Percentiles rank a stretch among this genome's conserved stretches.
Conservation (phyloP, 2,329 filamentous ascomycete species). For the Alternaria tenuissima region DNA sequence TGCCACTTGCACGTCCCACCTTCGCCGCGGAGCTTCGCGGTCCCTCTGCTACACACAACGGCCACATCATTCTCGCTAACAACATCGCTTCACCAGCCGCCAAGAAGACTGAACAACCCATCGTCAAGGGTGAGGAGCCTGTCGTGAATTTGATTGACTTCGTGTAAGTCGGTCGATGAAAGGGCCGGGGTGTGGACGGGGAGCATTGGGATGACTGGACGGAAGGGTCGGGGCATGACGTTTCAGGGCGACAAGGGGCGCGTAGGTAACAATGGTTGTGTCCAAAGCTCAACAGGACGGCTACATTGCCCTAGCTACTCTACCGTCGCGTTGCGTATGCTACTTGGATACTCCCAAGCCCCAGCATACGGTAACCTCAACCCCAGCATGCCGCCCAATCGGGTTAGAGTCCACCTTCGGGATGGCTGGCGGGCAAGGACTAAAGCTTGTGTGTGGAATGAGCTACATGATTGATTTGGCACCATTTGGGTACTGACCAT, state of each 20-base stretch:
- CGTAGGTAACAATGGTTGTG: rapidly evolving
- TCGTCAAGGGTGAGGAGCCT: slow-evolving; percentile 7
- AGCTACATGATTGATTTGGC: neutral
- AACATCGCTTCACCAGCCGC: neutral
- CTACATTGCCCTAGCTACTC: no score
- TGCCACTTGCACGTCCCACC: slow-evolving; percentile 6
- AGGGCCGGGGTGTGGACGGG: neutral
- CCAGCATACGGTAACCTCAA: no score
- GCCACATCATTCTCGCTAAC: slow-evolving; percentile 23
- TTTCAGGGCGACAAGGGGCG: no score
- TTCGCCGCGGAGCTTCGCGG: slow-evolving; percentile 23
- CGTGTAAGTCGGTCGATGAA: neutral
- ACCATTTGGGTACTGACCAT: neutral
- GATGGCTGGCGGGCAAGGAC: neutral
- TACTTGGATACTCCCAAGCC: no score
- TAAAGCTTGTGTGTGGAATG: neutral
- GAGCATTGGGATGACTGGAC: neutral
- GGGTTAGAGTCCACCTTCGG: neutral
- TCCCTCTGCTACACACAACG: slow-evolving; percentile 9
- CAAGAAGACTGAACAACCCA: neutral
- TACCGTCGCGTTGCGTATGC: no score
- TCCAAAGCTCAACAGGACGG: no score
- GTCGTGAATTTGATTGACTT: slow-evolving; percentile 1
- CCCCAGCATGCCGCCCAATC: no score
- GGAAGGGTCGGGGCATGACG: neutral